Conservation (phyloP, 192 early-diverging fungal species). For the Coemansia sp. region DNA sequence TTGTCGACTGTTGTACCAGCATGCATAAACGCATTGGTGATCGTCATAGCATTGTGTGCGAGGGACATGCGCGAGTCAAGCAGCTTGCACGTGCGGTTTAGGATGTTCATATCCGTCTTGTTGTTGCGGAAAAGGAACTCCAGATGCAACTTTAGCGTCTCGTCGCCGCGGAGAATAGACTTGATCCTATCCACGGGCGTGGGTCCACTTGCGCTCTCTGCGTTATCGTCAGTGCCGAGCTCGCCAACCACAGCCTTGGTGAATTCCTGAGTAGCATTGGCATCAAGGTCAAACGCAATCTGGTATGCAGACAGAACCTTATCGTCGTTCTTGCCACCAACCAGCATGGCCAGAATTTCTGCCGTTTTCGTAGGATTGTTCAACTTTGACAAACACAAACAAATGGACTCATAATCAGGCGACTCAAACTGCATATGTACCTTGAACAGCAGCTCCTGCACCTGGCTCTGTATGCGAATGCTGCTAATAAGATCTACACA, state of each 20-base stretch:
- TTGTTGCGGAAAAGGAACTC: slow-evolving; percentile 97
- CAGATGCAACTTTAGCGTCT: slow-evolving; percentile 87
- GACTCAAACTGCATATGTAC: slow-evolving; percentile 56
- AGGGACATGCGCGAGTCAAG: slow-evolving; percentile 89
- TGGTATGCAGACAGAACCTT: slow-evolving; percentile 88
- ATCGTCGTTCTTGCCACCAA: slow-evolving; percentile 62
- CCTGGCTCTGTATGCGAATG: slow-evolving; percentile 61
- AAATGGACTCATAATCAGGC: slow-evolving; percentile 91
- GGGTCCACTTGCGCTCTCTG: slow-evolving; percentile 4
- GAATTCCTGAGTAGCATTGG: slow-evolving; percentile 96
- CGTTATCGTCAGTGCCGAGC: slow-evolving; percentile 36
- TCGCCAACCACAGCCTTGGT: slow-evolving; percentile 71
- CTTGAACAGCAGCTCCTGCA: slow-evolving; percentile 57
- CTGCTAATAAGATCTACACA: slow-evolving; percentile 77
- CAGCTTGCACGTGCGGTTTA: slow-evolving; percentile 88
- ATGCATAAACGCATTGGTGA: slow-evolving; percentile 98
- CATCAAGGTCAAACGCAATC: slow-evolving; percentile 96
- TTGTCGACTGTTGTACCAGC: slow-evolving; percentile 97
- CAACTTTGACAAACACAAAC: slow-evolving; percentile 88
- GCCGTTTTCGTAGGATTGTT: slow-evolving; percentile 76
- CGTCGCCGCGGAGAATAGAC: slow-evolving; percentile 83
- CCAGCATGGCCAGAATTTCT: slow-evolving; percentile 69
- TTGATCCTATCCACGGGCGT: slow-evolving; percentile 61
- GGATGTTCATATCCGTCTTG: slow-evolving; percentile 90
- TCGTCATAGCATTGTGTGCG: slow-evolving; percentile 91